Evolutionary conservation across 495 filamentous ascomycete genomes (phyloP), one percentile per base, ranked within the genome.

Genomic region (Penicillium arizonense): DNA sequence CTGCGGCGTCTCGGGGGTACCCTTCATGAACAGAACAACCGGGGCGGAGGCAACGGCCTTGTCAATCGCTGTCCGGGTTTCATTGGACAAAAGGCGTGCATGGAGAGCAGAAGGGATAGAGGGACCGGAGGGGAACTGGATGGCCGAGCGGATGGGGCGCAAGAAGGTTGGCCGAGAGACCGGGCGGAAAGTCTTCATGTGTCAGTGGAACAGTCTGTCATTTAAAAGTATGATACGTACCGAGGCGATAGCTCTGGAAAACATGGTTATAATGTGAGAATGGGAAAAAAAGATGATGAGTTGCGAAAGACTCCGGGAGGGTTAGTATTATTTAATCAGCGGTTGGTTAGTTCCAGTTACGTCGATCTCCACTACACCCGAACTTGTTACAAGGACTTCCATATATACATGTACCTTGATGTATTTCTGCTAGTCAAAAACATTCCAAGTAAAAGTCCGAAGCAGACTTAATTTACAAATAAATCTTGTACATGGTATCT

Each of bases 1-100:
- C 67, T 98, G 93, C n/a, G 94, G 94, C 20, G 82, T 90, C 71
- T 97, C 94, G 36, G 94, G 94, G 2, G 94, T 97, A 45, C 94
- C 93, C 73, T 97, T 97, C 93, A 97, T 97, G 77, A 97, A 98
- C 23, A 98, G 80, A 13, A 98, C 94, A 1, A 98, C 93, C 4
- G 92, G 93, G 9, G 90, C 86, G 2, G 90, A 88, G 21, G 67
- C 73, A 16, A 97, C 83, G 8, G 91, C 92, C 67, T 91, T 88
- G 63, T 97, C 88, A 56, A 98, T 97, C 4, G 91, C 90, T 24
- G 81, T 68, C 51, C 75, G 79, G 18, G 87, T 91, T 56, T 90
- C 83, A 26, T 83, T 77, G 11, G 94, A 96, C 34, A 98, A 79
- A 14, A 86, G 75, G 16, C 91, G 87, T 35, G 80, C 63, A 47